Evolutionary conservation across 2,329 filamentous ascomycete genomes (phyloP), one percentile per base, ranked within the genome.

Genomic region (Aspergillus sp.): DNA sequence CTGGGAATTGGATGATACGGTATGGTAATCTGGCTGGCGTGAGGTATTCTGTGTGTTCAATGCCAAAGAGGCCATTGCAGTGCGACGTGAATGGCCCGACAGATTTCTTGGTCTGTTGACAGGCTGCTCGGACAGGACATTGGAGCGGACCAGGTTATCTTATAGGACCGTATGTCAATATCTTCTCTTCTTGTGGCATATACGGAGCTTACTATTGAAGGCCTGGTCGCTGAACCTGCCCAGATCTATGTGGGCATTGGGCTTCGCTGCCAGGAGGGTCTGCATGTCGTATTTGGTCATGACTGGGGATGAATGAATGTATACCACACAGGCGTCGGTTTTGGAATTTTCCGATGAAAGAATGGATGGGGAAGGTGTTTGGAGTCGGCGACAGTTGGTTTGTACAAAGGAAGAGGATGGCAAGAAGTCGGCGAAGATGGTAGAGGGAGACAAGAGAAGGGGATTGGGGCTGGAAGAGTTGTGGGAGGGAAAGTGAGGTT

Each of bases 271-370:
- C 67, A 77, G 62, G 41, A 77, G 64, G 7, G 73, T 73, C 57
- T 66, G 67, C 53, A 76, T 68, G 43, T 70, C 70, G 63, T 77
- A 77, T 62, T 64, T 74, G 68, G 71, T 68, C 59, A 64, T 68
- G 59, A n/a, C 59, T 37, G 33, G 27, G 14, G 27, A 57, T 60
- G 56, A 55, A 51, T 33, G 50, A 51, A 52, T 51, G 45, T 45
- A 49, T 55, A 33, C 31, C 47, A 27, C 40, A 39, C 27, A 15
- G 40, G 41, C 35, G 24, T 39, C 27, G 37, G 37, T 17, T 55
- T 48, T n/a, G 9, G 17, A n/a, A 41, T 44, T 53, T 44, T 39
- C 21, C 35, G 41, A 24, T 31, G 31, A 52, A 50, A 46, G 48
- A 54, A 55, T 55, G 33, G 44, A 53, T 35, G 24, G 21, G 44